Evolutionary conservation across 83 land plant species (phyloP).

Genomic region (Larix sibirica): DNA sequence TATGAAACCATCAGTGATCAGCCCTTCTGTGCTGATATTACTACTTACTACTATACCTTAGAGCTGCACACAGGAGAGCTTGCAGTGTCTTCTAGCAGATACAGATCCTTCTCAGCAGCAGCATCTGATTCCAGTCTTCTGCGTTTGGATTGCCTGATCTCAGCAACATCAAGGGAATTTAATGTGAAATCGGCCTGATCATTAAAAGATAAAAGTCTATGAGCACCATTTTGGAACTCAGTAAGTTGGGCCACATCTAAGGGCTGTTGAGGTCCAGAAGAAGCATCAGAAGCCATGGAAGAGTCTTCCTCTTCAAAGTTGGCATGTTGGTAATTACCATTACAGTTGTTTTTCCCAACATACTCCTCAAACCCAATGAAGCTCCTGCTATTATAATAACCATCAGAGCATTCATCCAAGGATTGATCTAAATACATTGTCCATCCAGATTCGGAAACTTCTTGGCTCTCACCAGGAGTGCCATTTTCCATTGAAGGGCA

Average conservation of each 20-base stretch:
- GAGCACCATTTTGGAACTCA: neutral
- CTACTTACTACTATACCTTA: neutral
- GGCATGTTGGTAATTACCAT: neutral
- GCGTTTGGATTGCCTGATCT: neutral
- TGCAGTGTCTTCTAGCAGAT: conserved; percentile 16
- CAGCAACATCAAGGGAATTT: neutral
- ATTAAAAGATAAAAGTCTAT: no score
- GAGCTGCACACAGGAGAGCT: conserved; percentile 11
- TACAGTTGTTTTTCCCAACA: neutral
- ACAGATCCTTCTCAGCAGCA: conserved; percentile 1
- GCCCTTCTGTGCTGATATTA: no score
- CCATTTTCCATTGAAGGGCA: conserved; percentile 3
- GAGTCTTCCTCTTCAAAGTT: neutral
- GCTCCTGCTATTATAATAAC: neutral
- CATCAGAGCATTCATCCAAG: neutral
- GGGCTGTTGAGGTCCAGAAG: conserved; percentile 11
- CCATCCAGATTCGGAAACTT: conserved; percentile 10
- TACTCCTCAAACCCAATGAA: neutral
- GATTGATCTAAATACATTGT: conserved; percentile 11
- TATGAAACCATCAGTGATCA: no score
- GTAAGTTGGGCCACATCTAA: neutral
- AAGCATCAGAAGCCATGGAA: conserved; percentile 16
- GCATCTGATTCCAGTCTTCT: neutral
- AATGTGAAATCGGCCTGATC: neutral
- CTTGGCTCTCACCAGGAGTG: neutral